Base-by-base conservation (phyloP, 1,139 yeast species). In the Pichia sp. region DNA sequence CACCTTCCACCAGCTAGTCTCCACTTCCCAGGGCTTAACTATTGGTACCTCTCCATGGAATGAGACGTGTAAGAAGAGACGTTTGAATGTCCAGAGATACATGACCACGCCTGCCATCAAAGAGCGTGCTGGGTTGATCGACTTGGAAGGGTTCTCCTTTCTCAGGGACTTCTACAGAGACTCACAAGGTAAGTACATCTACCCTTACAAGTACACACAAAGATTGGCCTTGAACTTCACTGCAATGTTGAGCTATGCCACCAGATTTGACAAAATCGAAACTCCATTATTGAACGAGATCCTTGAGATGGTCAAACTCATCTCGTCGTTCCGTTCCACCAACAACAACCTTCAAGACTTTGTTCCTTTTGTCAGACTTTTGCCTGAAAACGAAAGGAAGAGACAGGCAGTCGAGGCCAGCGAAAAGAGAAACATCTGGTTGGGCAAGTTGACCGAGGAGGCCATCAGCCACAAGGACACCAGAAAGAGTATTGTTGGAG, bases 1-100 rank as follows among this genome's bases (percentile, higher is more conserved):
- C 67, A 84, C 90, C 0, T 87, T 86, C 70, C 92, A 86, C 67
- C 72, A 75, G 45, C 32, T 52, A 13, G 81, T 86, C 1, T 82
- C 89, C 0, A 68, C 77, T 1, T 76, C 84, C 0, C 86, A 82
- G 59, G 74, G 57, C 15, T 79, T 79, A 56, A 86, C 93, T 0
- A 76, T 86, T 42, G 93, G 93, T 0, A 83, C 92, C 0, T 84
- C 90, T 0, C 92, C 93, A 1, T 80, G 76, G 67, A 77, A 84
- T 7, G 73, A 70, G 1, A 74, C 83, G 7, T 84, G 75, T 62
- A 75, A 74, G 58, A 71, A 71, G 30, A 79, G 79, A 66, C 77
- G 82, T 60, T 80, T 80, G 61, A 75, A 76, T 3, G 74, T 85
- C n/a, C 77, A 84, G 0, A 73, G 75, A 55, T 74, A 77, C 5